Evolutionary conservation across 495 filamentous ascomycete species (phyloP).

Genomic region (Penicillium malachiteum): DNA sequence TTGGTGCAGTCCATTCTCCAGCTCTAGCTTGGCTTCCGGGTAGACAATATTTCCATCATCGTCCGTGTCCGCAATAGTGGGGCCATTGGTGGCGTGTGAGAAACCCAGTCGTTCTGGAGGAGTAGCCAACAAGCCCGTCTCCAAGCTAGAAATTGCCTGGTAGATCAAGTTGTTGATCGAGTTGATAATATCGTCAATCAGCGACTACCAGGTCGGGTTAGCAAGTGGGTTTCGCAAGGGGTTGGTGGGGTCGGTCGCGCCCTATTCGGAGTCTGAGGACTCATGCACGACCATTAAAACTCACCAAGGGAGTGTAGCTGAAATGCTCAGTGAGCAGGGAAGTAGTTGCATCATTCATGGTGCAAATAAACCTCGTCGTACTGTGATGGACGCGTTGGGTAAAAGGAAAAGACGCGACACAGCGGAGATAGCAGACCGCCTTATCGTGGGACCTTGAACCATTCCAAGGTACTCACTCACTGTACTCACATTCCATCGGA

Average conservation of each 20-base stretch:
- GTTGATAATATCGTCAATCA: conserved; percentile 98
- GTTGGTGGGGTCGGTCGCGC: not conserved
- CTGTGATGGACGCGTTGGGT: conserved; percentile 13
- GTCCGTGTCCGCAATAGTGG: conserved; percentile 52
- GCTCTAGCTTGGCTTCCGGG: conserved; percentile 68
- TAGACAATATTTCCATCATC: conserved; percentile 53
- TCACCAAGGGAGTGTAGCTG: conserved; percentile 86
- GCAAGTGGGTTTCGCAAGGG: conserved; percentile 20
- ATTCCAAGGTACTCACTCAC: not conserved
- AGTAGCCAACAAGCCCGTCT: conserved; percentile 70
- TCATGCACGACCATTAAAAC: conserved; percentile 22
- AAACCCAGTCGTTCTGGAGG: conserved; percentile 78
- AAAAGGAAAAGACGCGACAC: conserved; percentile 22
- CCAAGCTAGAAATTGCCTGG: conserved; percentile 77
- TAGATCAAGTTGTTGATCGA: conserved; percentile 87
- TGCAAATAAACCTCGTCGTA: conserved; percentile 3
- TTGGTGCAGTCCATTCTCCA: conserved; percentile 87
- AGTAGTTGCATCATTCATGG: conserved; percentile 52
- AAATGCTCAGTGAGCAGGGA: conserved; percentile 94
- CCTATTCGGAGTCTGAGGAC: not conserved
- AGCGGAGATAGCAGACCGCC: conserved; percentile 22
- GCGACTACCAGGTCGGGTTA: conserved; percentile 55
- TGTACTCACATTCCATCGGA: conserved; percentile 5
- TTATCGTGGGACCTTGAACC: not conserved
- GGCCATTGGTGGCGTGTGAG: conserved; percentile 39